Base-by-base conservation (phyloP, 139 green algal species). In the Astrephomene gubernaculifera region DNA sequence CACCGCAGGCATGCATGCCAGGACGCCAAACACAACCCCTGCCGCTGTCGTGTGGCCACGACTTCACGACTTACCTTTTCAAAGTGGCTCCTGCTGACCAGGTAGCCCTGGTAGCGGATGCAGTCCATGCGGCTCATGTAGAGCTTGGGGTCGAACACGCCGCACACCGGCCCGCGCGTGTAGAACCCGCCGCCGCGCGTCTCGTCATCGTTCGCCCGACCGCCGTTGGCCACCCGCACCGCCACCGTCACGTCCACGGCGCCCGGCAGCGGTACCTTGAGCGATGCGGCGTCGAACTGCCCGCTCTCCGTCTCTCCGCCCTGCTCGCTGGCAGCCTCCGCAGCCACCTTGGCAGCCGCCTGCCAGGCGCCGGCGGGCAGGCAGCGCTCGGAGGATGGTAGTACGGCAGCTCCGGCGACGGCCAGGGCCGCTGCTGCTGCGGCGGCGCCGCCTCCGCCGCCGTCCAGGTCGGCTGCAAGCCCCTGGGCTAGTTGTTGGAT, bases 1-100 rank as follows among this genome's bases (percentile, higher is more conserved):
- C 49, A 17, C 49, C 12, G 49, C 12, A 57, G 49, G 49, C 49
- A 17, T 17, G 12, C 12, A 12, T 57, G 49, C 49, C 49, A 17
- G 49, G 12, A 17, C 49, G 17, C 12, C 49, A 12, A 12, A 17
- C 17, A 12, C 12, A 12, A 57, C 12, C 17, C 49, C 49, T 17
- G 49, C 17, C 49, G 17, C 49, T 57, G 49, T 17, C 12, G 12
- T 57, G 49, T 25, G 12, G 12, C 12, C 49, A 57, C 49, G 17
- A 12, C 49, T 17, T 12, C 49, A n/a, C 27, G 41, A 10, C 74
- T 7, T 41, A 84, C 78, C 78, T 74, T 74, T 29, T 84, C 78
- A 74, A 84, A 84, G 61, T 74, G 44, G 78, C 78, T 84, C 38
- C 78, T 71, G 63, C 63, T 75, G 31, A 84, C 35, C 10, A 53